Percentiles rank a stretch among this genome's conserved stretches.
Evolutionary conservation across 2,329 filamentous ascomycete genomes (phyloP).

Genomic region (Arthrinium phaeospermum): DNA sequence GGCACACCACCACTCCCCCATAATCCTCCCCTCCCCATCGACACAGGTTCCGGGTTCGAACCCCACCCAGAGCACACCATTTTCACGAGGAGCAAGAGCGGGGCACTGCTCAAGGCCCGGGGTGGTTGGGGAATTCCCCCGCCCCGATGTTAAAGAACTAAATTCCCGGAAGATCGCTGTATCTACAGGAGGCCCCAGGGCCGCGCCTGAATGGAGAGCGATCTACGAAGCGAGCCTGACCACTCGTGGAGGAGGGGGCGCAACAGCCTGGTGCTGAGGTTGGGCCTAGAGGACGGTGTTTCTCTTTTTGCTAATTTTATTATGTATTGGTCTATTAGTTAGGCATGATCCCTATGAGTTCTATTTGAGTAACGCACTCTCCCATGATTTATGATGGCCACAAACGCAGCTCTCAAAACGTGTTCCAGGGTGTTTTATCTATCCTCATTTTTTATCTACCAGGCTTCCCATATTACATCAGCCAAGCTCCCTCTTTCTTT

Average conservation of each 20-base stretch:
- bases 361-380: too few relatives aligned
- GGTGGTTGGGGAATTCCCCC: neutral
- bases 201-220: neutral
- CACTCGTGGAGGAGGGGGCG: slow-evolving; percentile 3
- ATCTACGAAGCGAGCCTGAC: slow-evolving; percentile 4
- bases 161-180: neutral
- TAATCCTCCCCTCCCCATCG: neutral
- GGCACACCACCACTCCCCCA: neutral
- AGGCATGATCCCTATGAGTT: too few relatives aligned
- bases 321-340: too few relatives aligned
- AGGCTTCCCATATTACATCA: too few relatives aligned
- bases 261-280: slow-evolving; percentile 9
- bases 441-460: too few relatives aligned
- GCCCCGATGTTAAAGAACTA: neutral
- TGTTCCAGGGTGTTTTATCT: too few relatives aligned
- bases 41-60: neutral
- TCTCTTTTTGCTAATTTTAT: slow-evolving; percentile 52
- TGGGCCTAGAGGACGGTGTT: slow-evolving; percentile 35
- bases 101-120: neutral
- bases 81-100: neutral
- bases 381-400: too few relatives aligned
- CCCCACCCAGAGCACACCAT: neutral
- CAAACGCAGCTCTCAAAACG: too few relatives aligned
- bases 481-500: too few relatives aligned
- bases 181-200: too few relatives aligned